Percentiles rank a stretch among this genome's conserved stretches.
phyloP scores from a whole-genome alignment of 768 basidiomycete genomes.

The Mrakia hoshinonis region DNA sequence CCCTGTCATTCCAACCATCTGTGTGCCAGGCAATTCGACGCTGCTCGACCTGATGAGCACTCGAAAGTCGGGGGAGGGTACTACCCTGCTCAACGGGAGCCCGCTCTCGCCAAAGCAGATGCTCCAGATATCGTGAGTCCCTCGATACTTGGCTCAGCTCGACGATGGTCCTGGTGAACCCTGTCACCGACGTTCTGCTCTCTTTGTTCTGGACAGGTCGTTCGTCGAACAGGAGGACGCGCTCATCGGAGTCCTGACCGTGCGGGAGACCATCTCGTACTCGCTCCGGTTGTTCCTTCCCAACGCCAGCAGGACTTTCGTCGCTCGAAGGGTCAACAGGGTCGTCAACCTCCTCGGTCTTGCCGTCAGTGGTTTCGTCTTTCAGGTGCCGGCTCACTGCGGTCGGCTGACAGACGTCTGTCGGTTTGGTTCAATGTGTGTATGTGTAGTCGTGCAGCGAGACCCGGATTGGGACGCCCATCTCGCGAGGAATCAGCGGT shows the following conservation, averaged over 20 bases:
- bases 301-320: conserved; percentile 35
- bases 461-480: conserved; percentile 26
- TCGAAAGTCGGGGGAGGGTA: neutral
- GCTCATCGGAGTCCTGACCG: conserved; percentile 53
- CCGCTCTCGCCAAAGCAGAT: neutral
- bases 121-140: neutral
- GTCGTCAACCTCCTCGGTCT: conserved; percentile 49
- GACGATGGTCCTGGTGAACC: no score
- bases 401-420: no score
- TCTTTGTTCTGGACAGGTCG: conserved; percentile 32
- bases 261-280: conserved; percentile 51
- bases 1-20: no score
- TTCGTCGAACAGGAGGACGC: conserved; percentile 59
- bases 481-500: conserved; percentile 25
- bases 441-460: conserved; percentile 16
- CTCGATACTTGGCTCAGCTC: no score
- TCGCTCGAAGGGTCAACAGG: conserved; percentile 45
- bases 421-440: no score
- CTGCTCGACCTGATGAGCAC: conserved; percentile 18
- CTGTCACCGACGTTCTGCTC: neutral
- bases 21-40: conserved; percentile 13
- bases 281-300: conserved; percentile 45
- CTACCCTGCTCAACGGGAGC: neutral
- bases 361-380: no score
- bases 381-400: no score